phyloP scores from a whole-genome alignment of 768 basidiomycete species.

The Rhizopogon vulgaris region DNA sequence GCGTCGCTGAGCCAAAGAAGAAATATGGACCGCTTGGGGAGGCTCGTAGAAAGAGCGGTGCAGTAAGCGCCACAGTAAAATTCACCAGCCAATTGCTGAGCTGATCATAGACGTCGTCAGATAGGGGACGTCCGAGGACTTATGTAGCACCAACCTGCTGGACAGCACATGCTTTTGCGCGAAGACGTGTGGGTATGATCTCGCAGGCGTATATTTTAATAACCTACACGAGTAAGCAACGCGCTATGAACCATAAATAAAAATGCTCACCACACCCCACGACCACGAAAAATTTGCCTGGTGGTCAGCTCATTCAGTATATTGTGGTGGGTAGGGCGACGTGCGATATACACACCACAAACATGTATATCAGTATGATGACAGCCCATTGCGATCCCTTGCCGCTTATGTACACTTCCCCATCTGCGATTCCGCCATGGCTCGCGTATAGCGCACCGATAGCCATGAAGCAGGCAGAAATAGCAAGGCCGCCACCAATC shows the following conservation, averaged over 20 bases:
- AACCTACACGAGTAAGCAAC: constrained; percentile 13
- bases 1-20: constrained; percentile 34
- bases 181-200: constrained; percentile 41
- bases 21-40: constrained; percentile 44
- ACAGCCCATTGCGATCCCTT: constrained; percentile 29
- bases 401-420: constrained; percentile 16
- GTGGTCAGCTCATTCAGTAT: neutral
- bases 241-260: neutral
- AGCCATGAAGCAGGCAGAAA: constrained; percentile 32
- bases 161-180: constrained; percentile 37
- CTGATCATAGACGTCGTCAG: constrained; percentile 9
- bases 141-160: constrained; percentile 32
- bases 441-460: constrained; percentile 40
- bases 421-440: constrained; percentile 25
- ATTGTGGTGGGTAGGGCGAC: neutral
- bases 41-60: constrained; percentile 39
- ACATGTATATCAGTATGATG: constrained; percentile 42
- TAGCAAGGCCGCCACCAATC: constrained; percentile 37
- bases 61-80: constrained; percentile 38
- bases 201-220: constrained; percentile 37
- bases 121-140: neutral
- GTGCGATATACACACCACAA: constrained; percentile 24
- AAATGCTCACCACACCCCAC: neutral
- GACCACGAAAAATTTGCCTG: neutral
- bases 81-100: constrained; percentile 29